A percentile compares a stretch with the other conserved stretches of the same genome.
Conservation (phyloP, 2,329 filamentous ascomycete species). For the Diplodia intermedia region DNA sequence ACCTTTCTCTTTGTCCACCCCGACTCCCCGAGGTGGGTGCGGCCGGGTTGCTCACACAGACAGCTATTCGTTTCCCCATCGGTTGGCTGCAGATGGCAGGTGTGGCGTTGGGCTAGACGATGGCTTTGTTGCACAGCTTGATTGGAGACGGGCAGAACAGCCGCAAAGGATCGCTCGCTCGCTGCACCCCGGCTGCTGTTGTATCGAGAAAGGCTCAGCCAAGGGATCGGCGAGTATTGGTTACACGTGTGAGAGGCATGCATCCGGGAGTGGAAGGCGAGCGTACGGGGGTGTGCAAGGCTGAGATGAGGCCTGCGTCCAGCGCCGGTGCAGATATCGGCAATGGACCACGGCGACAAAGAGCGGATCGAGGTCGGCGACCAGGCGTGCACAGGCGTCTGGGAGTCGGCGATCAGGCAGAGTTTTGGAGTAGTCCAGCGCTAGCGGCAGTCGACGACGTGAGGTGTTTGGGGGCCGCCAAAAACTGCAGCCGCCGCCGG, state of each 20-base stretch:
- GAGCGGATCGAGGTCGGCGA: neutral
- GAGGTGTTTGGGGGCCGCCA: neutral
- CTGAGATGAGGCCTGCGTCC: neutral
- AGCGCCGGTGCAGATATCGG: neutral
- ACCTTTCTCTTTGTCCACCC: neutral
- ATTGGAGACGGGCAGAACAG: neutral
- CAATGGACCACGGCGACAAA: too few species aligned
- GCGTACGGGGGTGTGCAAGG: neutral
- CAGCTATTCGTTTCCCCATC: neutral
- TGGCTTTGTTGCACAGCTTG: neutral
- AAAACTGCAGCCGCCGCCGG: neutral
- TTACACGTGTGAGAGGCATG: neutral
- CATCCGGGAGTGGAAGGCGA: neutral
- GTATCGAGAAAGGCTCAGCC: neutral
- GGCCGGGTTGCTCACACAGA: too few species aligned
- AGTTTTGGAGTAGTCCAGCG: neutral
- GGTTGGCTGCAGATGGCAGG: neutral
- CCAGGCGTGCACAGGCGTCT: neutral
- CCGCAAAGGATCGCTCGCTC: neutral
- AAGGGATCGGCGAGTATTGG: neutral
- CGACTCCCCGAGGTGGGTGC: neutral
- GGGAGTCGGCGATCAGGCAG: slow-evolving; percentile 9
- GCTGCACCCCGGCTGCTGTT: neutral
- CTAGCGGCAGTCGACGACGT: neutral
- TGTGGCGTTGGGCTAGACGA: neutral